Conservation (phyloP, 129 eudicot genomes). For the Flaveria brownii region DNA sequence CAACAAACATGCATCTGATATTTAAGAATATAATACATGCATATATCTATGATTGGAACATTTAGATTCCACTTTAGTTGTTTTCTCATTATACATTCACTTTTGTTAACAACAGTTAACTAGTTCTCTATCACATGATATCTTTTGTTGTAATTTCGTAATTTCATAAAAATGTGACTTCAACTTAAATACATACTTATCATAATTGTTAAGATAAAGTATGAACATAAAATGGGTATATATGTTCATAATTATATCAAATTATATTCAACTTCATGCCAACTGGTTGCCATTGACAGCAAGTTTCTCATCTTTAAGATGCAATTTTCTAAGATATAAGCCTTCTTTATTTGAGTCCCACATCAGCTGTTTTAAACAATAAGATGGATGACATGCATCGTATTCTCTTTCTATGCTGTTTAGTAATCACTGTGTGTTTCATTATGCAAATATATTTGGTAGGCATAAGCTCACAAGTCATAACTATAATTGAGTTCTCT, state of each 20-base stretch:
- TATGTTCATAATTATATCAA: background rate
- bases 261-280: background rate
- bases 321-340: background rate
- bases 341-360: background rate
- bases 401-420: background rate
- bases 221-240: background rate
- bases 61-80: conserved; percentile 5
- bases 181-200: background rate
- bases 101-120: background rate
- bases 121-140: background rate
- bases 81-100: background rate
- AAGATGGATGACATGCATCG: background rate
- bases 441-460: background rate
- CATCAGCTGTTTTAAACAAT: conserved; percentile 18
- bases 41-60: conserved; percentile 11
- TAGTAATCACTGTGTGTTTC: background rate
- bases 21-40: background rate
- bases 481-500: background rate
- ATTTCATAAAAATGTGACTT: background rate
- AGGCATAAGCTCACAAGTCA: conserved; percentile 1
- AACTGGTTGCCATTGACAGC: conserved; percentile 5
- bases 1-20: conserved; percentile 1
- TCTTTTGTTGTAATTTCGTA: background rate
- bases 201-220: background rate
- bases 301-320: conserved; percentile 1